Base-by-base conservation (phyloP, 2,329 filamentous ascomycete genomes). In the Aspergillus sp. region DNA sequence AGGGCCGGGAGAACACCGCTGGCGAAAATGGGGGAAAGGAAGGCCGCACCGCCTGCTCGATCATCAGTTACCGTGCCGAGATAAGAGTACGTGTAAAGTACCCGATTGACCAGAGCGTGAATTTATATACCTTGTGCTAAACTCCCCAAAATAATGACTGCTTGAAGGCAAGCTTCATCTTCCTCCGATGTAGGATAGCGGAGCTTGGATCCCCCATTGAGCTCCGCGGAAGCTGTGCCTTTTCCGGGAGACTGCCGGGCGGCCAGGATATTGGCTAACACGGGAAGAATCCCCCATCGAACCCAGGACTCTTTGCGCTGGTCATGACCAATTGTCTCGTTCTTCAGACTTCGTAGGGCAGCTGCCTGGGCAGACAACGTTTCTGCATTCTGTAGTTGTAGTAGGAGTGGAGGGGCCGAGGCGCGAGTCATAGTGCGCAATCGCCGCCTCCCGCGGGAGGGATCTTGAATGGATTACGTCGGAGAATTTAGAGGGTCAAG, bases 281-380 rank as follows among this genome's bases (percentile, higher is more conserved):
- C 75, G 38, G 81, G 79, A 28, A 86, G 81, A 52, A 91, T 79
- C 36, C 93, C 93, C 57, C 86, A 79, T 60, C 81, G 82, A 43
- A 97, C 83, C 81, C 89, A 93, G 59, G 86, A 78, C 76, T 94
- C 89, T 78, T 99, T 99, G 74, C 89, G 89, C 75, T 94, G 88
- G 36, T 90, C 84, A 76, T 98, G 92, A 23, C 95, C 95, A 62
- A 97, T 87, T 51, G 96, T 85, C 64, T 95, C 90, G 76, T 97
- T 95, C 80, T 97, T 98, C 30, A 99, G 80, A 45, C 83, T 81
- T 65, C 88, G 87, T 48, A 97, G 82, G 53, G 88, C 85, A 25
- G 82, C 79, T 43, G 85, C 70, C 63, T 77, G 78, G 50, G 71
- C 70, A 43, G 71, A 73, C 58, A 72, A 65, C 61, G 75, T 79